These are phyloP conservation scores for Wickerhamomyces bisporus DNA, from an alignment of 805 yeast species.

Conservation along the genomic window DNA sequence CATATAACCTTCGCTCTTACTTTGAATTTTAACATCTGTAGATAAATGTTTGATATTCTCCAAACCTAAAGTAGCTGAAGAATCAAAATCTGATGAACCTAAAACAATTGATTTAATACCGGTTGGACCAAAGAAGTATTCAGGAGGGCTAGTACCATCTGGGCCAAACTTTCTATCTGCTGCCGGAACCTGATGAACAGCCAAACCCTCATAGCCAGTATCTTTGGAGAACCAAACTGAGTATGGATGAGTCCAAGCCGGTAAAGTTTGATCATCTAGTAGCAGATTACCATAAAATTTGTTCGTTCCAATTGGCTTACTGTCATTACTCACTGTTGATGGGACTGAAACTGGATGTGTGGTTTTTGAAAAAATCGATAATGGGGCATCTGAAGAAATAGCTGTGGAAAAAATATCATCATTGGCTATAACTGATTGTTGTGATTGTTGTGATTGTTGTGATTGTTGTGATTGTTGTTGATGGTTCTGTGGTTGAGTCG, in stretches of 20 bases:
- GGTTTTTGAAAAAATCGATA: conserved; percentile 31
- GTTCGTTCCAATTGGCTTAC: conserved; percentile 60
- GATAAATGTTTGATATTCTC: conserved; percentile 30
- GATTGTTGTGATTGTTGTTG: conserved; percentile 1
- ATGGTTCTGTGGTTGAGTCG: conserved; percentile 4
- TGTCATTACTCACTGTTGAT: conserved; percentile 16
- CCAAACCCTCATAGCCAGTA: conserved; percentile 49
- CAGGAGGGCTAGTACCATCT: conserved; percentile 46
- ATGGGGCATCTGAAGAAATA: conserved; percentile 40
- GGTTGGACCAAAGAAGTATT: conserved; percentile 64
- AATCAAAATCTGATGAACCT: conserved; percentile 38
- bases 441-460: conserved; percentile 1
- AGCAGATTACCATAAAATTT: conserved; percentile 74
- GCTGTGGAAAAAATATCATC: conserved; percentile 36
- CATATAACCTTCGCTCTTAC: conserved; percentile 33
- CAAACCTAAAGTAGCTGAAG: conserved; percentile 23
- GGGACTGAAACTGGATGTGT: conserved; percentile 27
- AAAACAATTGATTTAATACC: conserved; percentile 56
- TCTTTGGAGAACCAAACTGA: conserved; percentile 62
- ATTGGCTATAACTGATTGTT: conserved; percentile 3
- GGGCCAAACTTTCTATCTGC: conserved; percentile 67
- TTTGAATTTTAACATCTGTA: conserved; percentile 24
- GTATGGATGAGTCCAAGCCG: conserved; percentile 82
- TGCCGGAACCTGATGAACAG: conserved; percentile 56
- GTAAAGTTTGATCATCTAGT: conserved; percentile 58